Base-by-base conservation (phyloP, 2,329 filamentous ascomycete species). In the Fusarium piperis region DNA sequence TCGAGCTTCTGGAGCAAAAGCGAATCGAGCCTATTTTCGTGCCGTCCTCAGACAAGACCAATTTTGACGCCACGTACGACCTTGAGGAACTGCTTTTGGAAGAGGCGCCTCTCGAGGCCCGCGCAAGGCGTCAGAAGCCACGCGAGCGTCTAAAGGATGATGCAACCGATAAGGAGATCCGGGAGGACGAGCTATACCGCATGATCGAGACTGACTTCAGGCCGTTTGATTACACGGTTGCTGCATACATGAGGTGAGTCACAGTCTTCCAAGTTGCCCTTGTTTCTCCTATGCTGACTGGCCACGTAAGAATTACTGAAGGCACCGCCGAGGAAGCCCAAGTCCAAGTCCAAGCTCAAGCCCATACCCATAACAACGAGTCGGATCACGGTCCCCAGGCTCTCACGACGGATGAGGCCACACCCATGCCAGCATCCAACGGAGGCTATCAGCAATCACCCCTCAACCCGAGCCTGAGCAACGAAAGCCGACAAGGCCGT, bases 31-130 rank as follows among this genome's bases (percentile, higher is more conserved):
- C 96, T 0, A 90, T 98, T 4, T 99, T 99, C 79, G 89, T 93
- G 20, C 96, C 96, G 0, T 97, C 95, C 0, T 95, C 94, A 62
- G 96, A 98, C 55, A 99, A 99, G 87, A 98, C 96, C 4, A 99
- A 99, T 80, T 99, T 99, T 74, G 96, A 99, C 81, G 96, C 96
- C 6, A 99, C 96, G 1, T 98, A 99, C 79, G 96, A 99, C 81
- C 84, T 99, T 57, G 96, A 99, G 79, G 96, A 99, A 80, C 82
- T 99, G 20, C 83, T 99, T 2, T 83, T 99, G 48, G 96, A 99
- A 81, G 96, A 99, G 80, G 96, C 96, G 13, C 96, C 96, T 1
- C 84, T 99, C 6, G 96, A 99, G 81, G 96, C 96, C 62, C 88
- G 96, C 77, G 94, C 96, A 57, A 89, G 96, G 74, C 91, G 95